phyloP scores from a whole-genome alignment of 306 rosid species.

The Lathyrus tuberosus region DNA sequence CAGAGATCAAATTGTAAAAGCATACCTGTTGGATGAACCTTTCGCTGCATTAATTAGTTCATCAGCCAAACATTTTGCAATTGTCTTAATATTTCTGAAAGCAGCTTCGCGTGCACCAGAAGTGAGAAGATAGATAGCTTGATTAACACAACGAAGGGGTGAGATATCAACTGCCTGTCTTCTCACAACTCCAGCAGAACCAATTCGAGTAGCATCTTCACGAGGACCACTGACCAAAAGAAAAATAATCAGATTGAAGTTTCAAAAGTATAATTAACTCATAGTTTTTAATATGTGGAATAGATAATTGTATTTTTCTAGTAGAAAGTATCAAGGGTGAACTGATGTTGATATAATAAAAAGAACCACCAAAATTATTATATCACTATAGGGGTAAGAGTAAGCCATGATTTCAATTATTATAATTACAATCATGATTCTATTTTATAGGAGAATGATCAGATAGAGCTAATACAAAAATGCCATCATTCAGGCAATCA shows the following conservation, averaged over 20 bases:
- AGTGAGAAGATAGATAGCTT: constrained; percentile 67
- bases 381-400: not conserved
- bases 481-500: constrained; percentile 54
- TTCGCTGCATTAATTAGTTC: constrained; percentile 74
- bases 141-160: constrained; percentile 66
- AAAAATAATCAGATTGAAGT: not conserved
- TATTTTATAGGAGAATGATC: constrained; percentile 40
- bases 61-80: constrained; percentile 72
- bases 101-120: constrained; percentile 75
- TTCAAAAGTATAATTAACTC: not conserved
- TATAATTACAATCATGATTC: not conserved
- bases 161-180: constrained; percentile 77
- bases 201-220: constrained; percentile 72
- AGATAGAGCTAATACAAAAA: constrained; percentile 52
- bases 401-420: too few species aligned
- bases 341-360: not conserved
- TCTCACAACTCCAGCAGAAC: constrained; percentile 74
- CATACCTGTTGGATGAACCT: constrained; percentile 71
- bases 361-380: not conserved
- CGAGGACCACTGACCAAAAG: constrained; percentile 58
- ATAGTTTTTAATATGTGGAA: not conserved
- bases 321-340: not conserved
- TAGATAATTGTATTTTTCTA: too few species aligned
- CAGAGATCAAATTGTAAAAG: too few species aligned
- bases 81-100: constrained; percentile 64